These are phyloP conservation scores for Boletus rubropictus DNA, from an alignment of 768 basidiomycete species.

Conservation along the genomic window DNA sequence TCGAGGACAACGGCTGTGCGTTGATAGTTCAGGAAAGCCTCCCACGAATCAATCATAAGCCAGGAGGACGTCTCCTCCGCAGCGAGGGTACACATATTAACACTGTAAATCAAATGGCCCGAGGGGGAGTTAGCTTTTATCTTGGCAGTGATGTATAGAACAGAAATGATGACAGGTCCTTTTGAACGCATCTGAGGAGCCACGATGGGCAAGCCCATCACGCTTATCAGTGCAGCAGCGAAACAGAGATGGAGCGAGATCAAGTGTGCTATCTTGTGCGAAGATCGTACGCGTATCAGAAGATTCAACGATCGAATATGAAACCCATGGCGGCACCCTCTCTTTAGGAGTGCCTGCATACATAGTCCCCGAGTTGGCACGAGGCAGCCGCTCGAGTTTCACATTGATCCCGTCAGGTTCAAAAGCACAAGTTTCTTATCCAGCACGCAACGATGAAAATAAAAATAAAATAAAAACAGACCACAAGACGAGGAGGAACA, in stretches of 20 bases:
- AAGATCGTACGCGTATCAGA: constrained; percentile 10
- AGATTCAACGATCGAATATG: constrained; percentile 8
- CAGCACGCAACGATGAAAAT: neutral
- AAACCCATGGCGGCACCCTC: constrained; percentile 1
- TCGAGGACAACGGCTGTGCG: constrained; percentile 96
- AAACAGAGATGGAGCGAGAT: constrained; percentile 14
- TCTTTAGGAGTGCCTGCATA: constrained; percentile 5
- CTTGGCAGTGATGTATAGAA: neutral
- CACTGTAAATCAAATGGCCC: constrained; percentile 41
- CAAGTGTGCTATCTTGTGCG: constrained; percentile 6
- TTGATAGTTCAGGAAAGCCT: constrained; percentile 91
- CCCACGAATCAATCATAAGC: constrained; percentile 99
- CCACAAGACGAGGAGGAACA: neutral
- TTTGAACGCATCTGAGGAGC: constrained; percentile 5
- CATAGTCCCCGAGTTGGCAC: constrained; percentile 8
- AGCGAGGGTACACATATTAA: constrained; percentile 84
- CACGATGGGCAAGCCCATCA: constrained; percentile 7
- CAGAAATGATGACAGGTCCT: constrained; percentile 3
- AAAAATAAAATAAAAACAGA: neutral
- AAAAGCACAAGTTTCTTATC: constrained; percentile 6
- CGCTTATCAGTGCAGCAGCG: constrained; percentile 9
- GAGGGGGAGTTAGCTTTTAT: constrained; percentile 17
- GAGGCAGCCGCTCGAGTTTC: constrained; percentile 15
- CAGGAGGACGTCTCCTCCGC: constrained; percentile 86
- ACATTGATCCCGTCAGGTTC: constrained; percentile 7